phyloP scores from a whole-genome alignment of 192 early-diverging fungal species.

The Rhizophagus prolifer region DNA sequence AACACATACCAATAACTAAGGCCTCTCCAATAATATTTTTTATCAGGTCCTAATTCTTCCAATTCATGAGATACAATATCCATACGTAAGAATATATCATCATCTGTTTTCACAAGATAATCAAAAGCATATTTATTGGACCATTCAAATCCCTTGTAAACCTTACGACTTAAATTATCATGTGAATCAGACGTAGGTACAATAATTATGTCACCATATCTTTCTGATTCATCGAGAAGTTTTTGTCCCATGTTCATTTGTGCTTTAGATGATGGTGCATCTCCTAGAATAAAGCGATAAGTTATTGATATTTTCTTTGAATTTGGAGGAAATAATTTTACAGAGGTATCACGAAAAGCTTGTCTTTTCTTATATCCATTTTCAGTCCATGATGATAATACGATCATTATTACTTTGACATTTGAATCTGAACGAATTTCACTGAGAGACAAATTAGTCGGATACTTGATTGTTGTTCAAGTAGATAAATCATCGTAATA shows the following conservation, averaged over 20 bases:
- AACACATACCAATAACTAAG: constrained; percentile 55
- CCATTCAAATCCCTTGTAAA: constrained; percentile 59
- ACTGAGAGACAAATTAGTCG: constrained; percentile 33
- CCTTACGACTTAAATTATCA: constrained; percentile 55
- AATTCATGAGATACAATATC: constrained; percentile 53
- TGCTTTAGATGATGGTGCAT: constrained; percentile 43
- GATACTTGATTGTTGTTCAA: constrained; percentile 46
- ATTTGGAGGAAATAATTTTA: constrained; percentile 45
- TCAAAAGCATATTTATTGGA: constrained; percentile 53
- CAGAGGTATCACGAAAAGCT: constrained; percentile 47
- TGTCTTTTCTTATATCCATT: constrained; percentile 49
- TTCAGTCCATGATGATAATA: constrained; percentile 59
- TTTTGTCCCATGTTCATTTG: constrained; percentile 45
- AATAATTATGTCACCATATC: constrained; percentile 52
- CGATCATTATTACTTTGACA: constrained; percentile 51
- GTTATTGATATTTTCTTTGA: constrained; percentile 44
- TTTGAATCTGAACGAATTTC: constrained; percentile 36
- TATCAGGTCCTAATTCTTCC: constrained; percentile 38
- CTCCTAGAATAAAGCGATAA: constrained; percentile 55
- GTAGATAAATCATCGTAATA: constrained; percentile 52
- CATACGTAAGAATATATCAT: constrained; percentile 63
- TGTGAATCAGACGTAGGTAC: constrained; percentile 53
- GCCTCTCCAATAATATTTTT: constrained; percentile 57
- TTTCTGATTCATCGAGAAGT: constrained; percentile 45
- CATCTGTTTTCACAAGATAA: constrained; percentile 58